Evolutionary conservation across 2,329 filamentous ascomycete species (phyloP).

Genomic region (Sarocladiaceae sp.): DNA sequence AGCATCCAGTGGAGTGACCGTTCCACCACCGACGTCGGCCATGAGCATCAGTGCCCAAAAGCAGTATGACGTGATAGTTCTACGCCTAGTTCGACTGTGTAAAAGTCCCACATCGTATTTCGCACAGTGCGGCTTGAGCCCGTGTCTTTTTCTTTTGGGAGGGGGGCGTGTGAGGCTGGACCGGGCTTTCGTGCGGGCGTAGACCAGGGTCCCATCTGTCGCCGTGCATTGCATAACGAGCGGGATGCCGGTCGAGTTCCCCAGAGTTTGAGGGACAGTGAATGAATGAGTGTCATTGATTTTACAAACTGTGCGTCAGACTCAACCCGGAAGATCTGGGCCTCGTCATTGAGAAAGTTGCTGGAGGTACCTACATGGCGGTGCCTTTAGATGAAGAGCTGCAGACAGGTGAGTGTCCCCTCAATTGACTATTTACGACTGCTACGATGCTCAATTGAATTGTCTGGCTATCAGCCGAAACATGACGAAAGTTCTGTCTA

Average conservation of each 20-base stretch:
- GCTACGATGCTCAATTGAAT: too few species aligned
- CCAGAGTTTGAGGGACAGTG: not conserved
- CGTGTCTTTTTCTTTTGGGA: too few species aligned
- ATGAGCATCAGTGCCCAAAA: constrained; percentile 7
- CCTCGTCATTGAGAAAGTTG: too few species aligned
- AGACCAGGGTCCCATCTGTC: not conserved
- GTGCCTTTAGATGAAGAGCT: too few species aligned
- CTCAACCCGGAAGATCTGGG: too few species aligned
- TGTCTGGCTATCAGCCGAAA: too few species aligned
- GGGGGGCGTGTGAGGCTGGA: not conserved
- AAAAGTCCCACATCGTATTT: not conserved
- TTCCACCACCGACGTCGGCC: not conserved
- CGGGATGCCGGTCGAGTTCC: not conserved
- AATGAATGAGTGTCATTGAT: constrained; percentile 1
- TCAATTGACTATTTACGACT: too few species aligned
- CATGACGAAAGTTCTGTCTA: too few species aligned
- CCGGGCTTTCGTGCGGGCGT: not conserved
- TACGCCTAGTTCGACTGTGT: not conserved
- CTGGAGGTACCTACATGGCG: too few species aligned
- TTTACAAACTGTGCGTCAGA: not conserved
- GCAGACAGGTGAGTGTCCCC: too few species aligned
- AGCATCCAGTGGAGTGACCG: too few species aligned
- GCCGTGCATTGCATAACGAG: not conserved
- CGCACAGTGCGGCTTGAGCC: not conserved
- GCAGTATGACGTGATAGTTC: not conserved